phyloP scores from a whole-genome alignment of 208 protist species.

The Angomonas deanei region DNA sequence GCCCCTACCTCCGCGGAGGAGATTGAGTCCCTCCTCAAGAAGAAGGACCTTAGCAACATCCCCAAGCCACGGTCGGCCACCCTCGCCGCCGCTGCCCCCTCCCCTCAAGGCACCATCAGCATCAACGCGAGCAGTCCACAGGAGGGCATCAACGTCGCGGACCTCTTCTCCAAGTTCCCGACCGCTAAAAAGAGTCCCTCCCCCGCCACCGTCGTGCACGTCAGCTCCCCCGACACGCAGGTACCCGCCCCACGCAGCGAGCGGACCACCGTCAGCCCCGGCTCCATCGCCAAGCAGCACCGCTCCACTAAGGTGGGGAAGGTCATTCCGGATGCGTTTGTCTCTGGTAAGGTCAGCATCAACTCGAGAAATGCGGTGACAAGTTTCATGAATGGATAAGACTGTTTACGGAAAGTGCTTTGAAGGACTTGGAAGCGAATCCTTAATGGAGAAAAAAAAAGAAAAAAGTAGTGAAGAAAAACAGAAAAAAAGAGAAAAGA shows the following conservation, averaged over 20 bases:
- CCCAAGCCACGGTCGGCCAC: constrained; percentile 46
- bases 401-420: constrained; percentile 22
- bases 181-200: constrained; percentile 9
- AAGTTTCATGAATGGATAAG: constrained; percentile 38
- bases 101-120: constrained; percentile 15
- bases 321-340: constrained; percentile 45
- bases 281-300: constrained; percentile 26
- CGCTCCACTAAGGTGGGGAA: not conserved
- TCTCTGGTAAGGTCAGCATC: constrained; percentile 31
- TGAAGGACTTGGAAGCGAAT: constrained; percentile 17
- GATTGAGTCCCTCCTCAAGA: constrained; percentile 23
- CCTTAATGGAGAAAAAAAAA: not conserved
- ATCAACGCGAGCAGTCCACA: constrained; percentile 20
- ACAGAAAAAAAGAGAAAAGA: constrained; percentile 1
- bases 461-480: constrained; percentile 7
- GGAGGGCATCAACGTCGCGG: constrained; percentile 32
- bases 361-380: constrained; percentile 23
- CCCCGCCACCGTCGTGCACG: not conserved
- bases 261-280: constrained; percentile 9
- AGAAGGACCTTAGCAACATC: constrained; percentile 20
- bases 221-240: not conserved
- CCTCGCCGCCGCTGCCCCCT: constrained; percentile 5
- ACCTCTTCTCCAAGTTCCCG: constrained; percentile 30
- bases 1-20: constrained; percentile 11
- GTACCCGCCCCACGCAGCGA: not conserved